phyloP scores from a whole-genome alignment of 139 green algal species.

The Trebouxia sp. region DNA sequence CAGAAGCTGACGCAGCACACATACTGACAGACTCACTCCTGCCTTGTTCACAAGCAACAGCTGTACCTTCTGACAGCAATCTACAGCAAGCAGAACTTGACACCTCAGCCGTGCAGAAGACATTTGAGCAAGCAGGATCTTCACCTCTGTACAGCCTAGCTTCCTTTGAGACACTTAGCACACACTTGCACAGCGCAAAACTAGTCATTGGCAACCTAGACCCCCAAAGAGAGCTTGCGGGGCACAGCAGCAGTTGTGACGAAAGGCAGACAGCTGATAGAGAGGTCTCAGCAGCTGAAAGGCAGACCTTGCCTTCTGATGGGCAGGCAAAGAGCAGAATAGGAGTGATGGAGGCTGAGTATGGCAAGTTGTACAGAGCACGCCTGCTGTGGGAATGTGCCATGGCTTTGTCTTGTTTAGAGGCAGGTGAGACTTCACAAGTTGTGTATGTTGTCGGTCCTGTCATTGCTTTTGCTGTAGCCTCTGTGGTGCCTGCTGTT shows the following conservation, averaged over 20 bases:
- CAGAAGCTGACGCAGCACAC: not conserved
- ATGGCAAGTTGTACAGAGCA: not conserved
- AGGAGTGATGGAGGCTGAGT: too few species aligned
- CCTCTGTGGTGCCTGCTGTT: too few species aligned
- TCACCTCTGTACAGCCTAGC: not conserved
- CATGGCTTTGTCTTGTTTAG: slow-evolving; percentile 24
- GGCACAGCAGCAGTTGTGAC: not conserved
- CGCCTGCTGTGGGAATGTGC: slow-evolving; percentile 42
- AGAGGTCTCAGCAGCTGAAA: too few species aligned
- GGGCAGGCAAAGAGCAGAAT: too few species aligned
- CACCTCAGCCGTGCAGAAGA: not conserved
- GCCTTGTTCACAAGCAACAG: not conserved
- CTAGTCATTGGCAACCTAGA: not conserved
- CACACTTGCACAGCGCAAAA: not conserved
- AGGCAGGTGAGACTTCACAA: not conserved
- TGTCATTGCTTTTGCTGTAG: too few species aligned
- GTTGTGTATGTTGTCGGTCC: too few species aligned
- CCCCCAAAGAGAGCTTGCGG: too few species aligned
- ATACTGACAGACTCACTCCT: not conserved
- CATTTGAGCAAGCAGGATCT: too few species aligned
- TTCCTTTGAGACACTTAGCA: not conserved
- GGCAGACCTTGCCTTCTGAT: too few species aligned
- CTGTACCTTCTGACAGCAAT: not conserved
- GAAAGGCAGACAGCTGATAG: not conserved
- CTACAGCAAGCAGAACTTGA: not conserved